A percentile compares a stretch with the other conserved stretches of the same genome.
Conservation (phyloP, 805 yeast genomes). For the Starmerella khaoyaiensis region DNA sequence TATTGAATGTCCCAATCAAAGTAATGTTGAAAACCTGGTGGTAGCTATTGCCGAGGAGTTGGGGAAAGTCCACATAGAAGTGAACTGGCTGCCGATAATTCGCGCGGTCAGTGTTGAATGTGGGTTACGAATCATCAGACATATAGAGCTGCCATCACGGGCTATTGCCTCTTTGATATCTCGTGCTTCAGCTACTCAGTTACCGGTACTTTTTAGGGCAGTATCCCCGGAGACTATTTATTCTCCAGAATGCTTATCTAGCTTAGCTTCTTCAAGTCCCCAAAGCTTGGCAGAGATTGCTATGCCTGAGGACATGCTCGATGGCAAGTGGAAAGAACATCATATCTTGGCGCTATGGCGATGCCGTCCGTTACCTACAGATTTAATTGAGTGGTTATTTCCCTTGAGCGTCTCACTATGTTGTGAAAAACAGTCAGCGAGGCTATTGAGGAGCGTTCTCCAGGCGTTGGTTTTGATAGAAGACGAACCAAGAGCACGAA, state of each 20-base stretch:
- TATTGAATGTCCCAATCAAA: slow-evolving; percentile 4
- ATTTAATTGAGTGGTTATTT: slow-evolving; percentile 13
- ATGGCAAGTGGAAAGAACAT: slow-evolving; percentile 2
- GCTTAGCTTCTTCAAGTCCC: slow-evolving; percentile 11
- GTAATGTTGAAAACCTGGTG: slow-evolving; percentile 4
- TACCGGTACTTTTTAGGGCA: slow-evolving; percentile 1
- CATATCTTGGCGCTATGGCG: slow-evolving; percentile 14
- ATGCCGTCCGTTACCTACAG: slow-evolving; percentile 2
- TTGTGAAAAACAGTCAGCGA: slow-evolving; percentile 2
- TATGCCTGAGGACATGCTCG: slow-evolving; percentile 12
- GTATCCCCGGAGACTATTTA: slow-evolving; percentile 10
- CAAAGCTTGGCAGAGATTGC: slow-evolving; percentile 8
- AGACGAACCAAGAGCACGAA: background rate
- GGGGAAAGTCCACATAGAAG: background rate
- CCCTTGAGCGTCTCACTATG: slow-evolving; percentile 6
- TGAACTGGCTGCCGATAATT: slow-evolving; percentile 9
- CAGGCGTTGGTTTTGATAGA: background rate
- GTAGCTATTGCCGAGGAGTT: background rate
- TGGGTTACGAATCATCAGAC: background rate
- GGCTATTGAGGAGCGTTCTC: slow-evolving; percentile 12
- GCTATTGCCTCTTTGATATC: slow-evolving; percentile 9
- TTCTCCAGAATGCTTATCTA: slow-evolving; percentile 9
- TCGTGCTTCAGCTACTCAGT: background rate
- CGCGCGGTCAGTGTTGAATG: slow-evolving; percentile 3
- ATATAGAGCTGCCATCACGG: slow-evolving; percentile 1